These are phyloP conservation scores for Dactylellina sp. DNA, from an alignment of 2,329 filamentous ascomycete species.

Conservation along the genomic window DNA sequence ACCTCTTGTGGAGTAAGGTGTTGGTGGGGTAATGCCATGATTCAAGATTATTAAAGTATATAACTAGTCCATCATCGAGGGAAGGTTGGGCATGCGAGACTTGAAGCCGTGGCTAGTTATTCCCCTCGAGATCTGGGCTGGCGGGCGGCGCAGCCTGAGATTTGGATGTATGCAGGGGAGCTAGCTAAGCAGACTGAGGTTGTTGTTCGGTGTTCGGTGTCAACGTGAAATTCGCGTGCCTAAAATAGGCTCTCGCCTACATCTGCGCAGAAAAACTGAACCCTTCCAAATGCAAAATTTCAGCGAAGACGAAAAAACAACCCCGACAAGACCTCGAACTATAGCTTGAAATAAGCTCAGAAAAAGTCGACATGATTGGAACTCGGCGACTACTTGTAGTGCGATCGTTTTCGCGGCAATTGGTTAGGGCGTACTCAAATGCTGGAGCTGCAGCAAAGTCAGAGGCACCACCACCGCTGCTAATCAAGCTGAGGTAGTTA, in stretches of 20 bases:
- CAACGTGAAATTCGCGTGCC: constrained; percentile 35
- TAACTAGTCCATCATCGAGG: constrained; percentile 21
- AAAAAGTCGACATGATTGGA: constrained; percentile 28
- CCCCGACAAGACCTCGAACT: not conserved
- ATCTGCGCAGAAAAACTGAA: constrained; percentile 19
- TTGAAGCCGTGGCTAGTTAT: too few relatives aligned
- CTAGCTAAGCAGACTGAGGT: not conserved
- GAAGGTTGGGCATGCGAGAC: too few relatives aligned
- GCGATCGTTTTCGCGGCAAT: constrained; percentile 46
- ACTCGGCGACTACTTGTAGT: constrained; percentile 31
- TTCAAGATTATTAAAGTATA: not conserved
- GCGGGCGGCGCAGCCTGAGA: too few relatives aligned
- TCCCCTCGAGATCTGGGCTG: not conserved
- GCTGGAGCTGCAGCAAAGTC: constrained; percentile 13
- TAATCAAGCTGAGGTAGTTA: constrained; percentile 63
- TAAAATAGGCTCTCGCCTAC: constrained; percentile 46
- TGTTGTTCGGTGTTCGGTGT: not conserved
- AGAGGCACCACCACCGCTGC: constrained; percentile 61
- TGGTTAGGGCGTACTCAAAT: constrained; percentile 41
- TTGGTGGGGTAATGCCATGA: constrained; percentile 49
- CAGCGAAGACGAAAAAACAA: constrained; percentile 11
- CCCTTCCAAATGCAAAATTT: constrained; percentile 31
- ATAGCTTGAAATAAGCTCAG: not conserved
- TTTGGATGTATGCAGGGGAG: not conserved
- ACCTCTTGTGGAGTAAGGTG: constrained; percentile 77